Evolutionary conservation across 805 yeast genomes (phyloP), one percentile per base, ranked within the genome.

Genomic region (Starmerella apis): DNA sequence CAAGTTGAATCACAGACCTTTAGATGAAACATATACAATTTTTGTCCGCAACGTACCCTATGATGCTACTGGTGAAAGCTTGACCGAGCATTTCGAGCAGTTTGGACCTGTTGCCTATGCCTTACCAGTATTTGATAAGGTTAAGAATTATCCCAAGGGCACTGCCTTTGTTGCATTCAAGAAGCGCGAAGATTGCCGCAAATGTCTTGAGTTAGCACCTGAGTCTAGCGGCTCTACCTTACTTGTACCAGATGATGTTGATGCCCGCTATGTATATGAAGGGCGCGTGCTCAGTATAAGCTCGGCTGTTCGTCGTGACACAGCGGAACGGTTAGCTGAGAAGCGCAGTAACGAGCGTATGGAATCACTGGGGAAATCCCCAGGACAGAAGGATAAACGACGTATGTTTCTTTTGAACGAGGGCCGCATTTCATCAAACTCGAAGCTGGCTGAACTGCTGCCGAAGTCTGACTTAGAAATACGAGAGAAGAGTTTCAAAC

Each of bases 41-140:
- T 92, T 92, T 63, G 85, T 92, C 10, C 79, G 98, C 63, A 92
- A 92, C 62, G 78, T 92, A 31, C 97, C 98, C 1, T 92, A 90
- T 62, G 96, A 86, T 66, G 94, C 96, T 4, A 86, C 94, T 31
- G 76, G 75, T 43, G 96, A 88, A 49, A 66, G 81, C 1, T 71
- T 92, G 35, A 73, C 71, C 43, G 86, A 79, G 47, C 97, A 90
- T 64, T 92, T 92, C 61, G 66, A 68, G 51, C 75, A 78, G 58
- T 87, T 92, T 64, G 98, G 98, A 11, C 76, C 83, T 6, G 86
- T 92, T 20, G 81, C 83, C 59, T 92, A 87, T 64, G 98, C 98
- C 0, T 73, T 92, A 41, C 96, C 97, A 0, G 98, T 92, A 13
- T 72, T 82, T 55, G 98, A 92, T 62, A 83, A 73, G 61, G 82